Conservation (phyloP, 2,329 filamentous ascomycete genomes). For the Xylogone sp. region DNA sequence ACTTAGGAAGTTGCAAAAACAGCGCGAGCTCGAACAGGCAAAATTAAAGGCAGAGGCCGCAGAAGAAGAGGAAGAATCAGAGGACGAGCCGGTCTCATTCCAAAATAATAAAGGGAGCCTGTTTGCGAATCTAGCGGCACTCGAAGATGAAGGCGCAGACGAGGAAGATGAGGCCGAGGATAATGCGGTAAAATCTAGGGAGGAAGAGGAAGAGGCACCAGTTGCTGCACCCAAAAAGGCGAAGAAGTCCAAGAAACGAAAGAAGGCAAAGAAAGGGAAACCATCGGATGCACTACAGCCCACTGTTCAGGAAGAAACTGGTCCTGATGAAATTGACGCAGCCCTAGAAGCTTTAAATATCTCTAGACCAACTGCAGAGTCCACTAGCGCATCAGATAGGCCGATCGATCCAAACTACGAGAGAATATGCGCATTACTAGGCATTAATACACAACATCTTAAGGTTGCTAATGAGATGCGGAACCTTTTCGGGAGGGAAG, state of each 20-base stretch:
- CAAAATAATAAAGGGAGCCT: conserved; percentile 43
- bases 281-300: conserved; percentile 23
- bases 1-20: conserved; percentile 30
- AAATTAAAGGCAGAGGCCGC: conserved; percentile 16
- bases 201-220: conserved; percentile 30
- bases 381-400: conserved; percentile 5
- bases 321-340: conserved; percentile 62
- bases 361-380: conserved; percentile 17
- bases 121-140: conserved; percentile 48
- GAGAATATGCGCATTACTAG: conserved; percentile 49
- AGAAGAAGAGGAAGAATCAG: conserved; percentile 24
- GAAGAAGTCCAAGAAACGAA: conserved; percentile 56
- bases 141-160: conserved; percentile 35
- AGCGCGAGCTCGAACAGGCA: conserved; percentile 25
- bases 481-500: conserved; percentile 62
- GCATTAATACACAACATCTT: conserved; percentile 67
- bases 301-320: conserved; percentile 20
- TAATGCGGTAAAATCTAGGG: conserved; percentile 24
- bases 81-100: conserved; percentile 21
- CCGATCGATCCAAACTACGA: conserved; percentile 35
- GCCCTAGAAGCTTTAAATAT: conserved; percentile 57
- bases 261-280: conserved; percentile 51
- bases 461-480: conserved; percentile 92
- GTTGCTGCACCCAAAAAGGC: conserved; percentile 23
- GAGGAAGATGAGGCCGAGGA: conserved; percentile 28